Evolutionary conservation across 2,329 filamentous ascomycete genomes (phyloP), one percentile per base, ranked within the genome.

Genomic region (Aspergillus sp.): DNA sequence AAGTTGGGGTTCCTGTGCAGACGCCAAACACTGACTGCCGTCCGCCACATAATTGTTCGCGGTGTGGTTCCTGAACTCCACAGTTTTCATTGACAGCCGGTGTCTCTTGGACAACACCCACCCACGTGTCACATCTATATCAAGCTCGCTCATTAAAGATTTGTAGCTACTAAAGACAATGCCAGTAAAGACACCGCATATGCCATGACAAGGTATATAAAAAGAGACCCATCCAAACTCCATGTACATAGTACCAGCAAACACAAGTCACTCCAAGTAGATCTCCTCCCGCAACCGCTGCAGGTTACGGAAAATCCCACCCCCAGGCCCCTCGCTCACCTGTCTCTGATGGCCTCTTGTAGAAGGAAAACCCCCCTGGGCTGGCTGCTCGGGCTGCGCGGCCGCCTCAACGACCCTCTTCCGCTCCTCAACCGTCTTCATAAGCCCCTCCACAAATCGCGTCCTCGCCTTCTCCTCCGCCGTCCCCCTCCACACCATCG

Each of bases 401-500:
- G 73, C 74, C 52, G 68, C 76, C 46, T 82, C 80, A 41, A 82
- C 57, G 1, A 72, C 73, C 62, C 72, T 81, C 62, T 79, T 77
- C 64, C 80, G 79, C 23, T 97, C 93, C 69, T 97, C 92, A 1
- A 96, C 90, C 75, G 91, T 83, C 78, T 87, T 91, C 35, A 87
- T 86, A 66, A 99, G 73, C 52, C 84, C 83, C 63, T 98, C 93
- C 17, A 99, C 87, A 70, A 97, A 92, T 68, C 86, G 90, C 9
- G 78, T 78, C 53, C 95, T 82, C 6, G 91, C 91, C 75, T 90
- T 96, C 73, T 98, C 95, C 77, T 99, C 95, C 0, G 90, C 89
- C 2, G 95, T 97, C n/a, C 92, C 92, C 72, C 90, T 93, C 93
- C 95, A 99, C 21, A 99, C 87, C n/a, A 77, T 77, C 4, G 86